Base-by-base conservation (phyloP, 164 flowering plant genomes). In the Houttuynia cordata region DNA sequence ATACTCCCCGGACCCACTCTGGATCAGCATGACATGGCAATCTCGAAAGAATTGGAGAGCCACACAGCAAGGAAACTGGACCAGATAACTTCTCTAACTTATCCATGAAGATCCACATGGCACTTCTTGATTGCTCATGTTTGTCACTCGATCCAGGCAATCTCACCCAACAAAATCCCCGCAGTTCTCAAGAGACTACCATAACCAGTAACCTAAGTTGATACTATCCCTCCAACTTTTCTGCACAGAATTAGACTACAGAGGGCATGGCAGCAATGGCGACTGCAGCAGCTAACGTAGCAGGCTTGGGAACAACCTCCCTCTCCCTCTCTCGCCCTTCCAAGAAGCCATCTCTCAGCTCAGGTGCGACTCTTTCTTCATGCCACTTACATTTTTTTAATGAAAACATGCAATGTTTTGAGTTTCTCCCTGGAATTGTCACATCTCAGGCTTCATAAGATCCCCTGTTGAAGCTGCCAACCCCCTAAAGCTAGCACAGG, bases 381-480 rank as follows among this genome's bases (percentile, higher is more conserved):
- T 25, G 0, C 51, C 63, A n/a, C 51, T 34, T 1, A 4, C 20
- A 30, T n/a, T 30, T 14, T 10, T 9, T 37, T 5, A 15, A 30
- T 0, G 1, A n/a, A 18, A 58, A n/a, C 13, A 39, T 19, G 20
- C n/a, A 59, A n/a, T 37, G n/a, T n/a, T 10, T 37, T 30, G 8
- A n/a, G 37, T 6, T 30, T 30, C 37, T 30, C 47, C 47, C n/a
- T 1, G 9, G 14, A 10, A 6, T 15, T 47, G 1, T 24, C 17
- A 17, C 56, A n/a, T 15, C 49, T 17, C 74, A 86, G 93, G 81
- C 15, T 92, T 87, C 59, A 20, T 85, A 56, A 83, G 70, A 64
- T 42, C 85, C 34, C 68, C 67, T 0, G 72, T 69, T 41, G 64
- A 70, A 8, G 73, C 75, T 1, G 75, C 85, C 63, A 86, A 82